Evolutionary conservation across 2,329 filamentous ascomycete genomes (phyloP), one percentile per base, ranked within the genome.

Genomic region (Phaeophleospora eucalypticola): DNA sequence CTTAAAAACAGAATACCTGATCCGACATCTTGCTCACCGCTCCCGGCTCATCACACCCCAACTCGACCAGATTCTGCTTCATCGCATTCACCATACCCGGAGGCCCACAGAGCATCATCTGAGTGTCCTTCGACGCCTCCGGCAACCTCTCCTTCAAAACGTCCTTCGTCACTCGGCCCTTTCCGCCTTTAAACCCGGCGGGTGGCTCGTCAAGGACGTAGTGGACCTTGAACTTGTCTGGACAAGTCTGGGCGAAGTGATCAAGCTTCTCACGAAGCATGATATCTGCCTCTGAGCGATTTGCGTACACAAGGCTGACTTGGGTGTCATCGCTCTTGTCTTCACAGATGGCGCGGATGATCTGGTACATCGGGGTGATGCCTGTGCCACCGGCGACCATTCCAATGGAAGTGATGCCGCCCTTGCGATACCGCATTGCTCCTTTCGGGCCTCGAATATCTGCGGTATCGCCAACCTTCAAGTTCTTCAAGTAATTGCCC

Each of bases 11-110:
- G 75, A 97, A 96, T 58, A 97, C 86, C 71, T 96, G 91, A 70
- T 97, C 90, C 65, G 89, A 85, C 51, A 96, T 82, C 80, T 95
- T 96, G 81, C 89, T 94, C 60, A 96, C 89, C 34, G 89, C 87
- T 48, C 83, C 82, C 29, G 90, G 87, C 78, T 95, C 95, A 67
- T 88, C 79, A 75, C 84, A 97, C 43, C 90, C 91, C 19, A 96
- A 77, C 55, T 55, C 50, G 3, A 45, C 47, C 38, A 60, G 39
- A 29, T 43, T 52, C 56, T 72, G 76, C 67, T 81, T 83, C 12
- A 73, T 70, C 0, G 77, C 78, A 36, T 74, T 74, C 3, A 83
- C 66, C 78, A 84, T 80, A 0, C 73, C 75, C 0, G 80, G 80
- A 0, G 81, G 81, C 0, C 81, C 81, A 54, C 81, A 84, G 1